Evolutionary conservation across 83 land plant genomes (phyloP), one percentile per base, ranked within the genome.

Genomic region (Diphasiastrum complanatum): DNA sequence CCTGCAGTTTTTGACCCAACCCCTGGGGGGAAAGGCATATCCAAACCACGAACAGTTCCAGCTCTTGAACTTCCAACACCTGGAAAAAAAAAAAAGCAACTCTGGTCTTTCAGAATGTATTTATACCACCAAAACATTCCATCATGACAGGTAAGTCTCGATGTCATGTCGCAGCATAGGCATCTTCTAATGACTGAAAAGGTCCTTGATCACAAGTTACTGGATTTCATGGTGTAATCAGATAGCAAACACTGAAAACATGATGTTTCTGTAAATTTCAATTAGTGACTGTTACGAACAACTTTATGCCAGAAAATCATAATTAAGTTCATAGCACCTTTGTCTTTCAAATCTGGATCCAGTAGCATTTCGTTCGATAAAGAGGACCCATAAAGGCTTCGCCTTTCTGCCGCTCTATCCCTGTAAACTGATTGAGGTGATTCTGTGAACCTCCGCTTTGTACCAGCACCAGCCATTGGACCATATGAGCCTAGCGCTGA

Each of bases 11-110:
- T 31, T 73, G 68, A 76, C 8, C 96, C 99, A 52, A 92, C 95
- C 65, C 98, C 98, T 32, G 91, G 98, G 32, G 98, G 98, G 25
- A 92, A 92, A 33, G 98, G 98, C 95, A 88, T 92, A 22, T 72
- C 75, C 28, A 60, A 56, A n/a, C 63, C 64, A 30, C 70, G 55
- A 1, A 36, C 37, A 4, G 51, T 16, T 11, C 69, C 64, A 40
- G 51, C 24, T 32, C 73, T 57, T 70, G 55, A 32, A 25, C 67
- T 58, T 37, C 53, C 59, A 18, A 61, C 59, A 38, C 73, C 68
- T 8, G 68, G 68, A 23, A 58, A 58, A 20, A 65, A 65, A 23
- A 58, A 58, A 52, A 65, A 51, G 12, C 51, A 56, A 31, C 51
- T 65, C 31, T 55, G 46, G 61, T 83, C 61, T 72, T 75, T 79